Evolutionary conservation across 2,329 filamentous ascomycete species (phyloP).

Genomic region (Trichophyton equinum): DNA sequence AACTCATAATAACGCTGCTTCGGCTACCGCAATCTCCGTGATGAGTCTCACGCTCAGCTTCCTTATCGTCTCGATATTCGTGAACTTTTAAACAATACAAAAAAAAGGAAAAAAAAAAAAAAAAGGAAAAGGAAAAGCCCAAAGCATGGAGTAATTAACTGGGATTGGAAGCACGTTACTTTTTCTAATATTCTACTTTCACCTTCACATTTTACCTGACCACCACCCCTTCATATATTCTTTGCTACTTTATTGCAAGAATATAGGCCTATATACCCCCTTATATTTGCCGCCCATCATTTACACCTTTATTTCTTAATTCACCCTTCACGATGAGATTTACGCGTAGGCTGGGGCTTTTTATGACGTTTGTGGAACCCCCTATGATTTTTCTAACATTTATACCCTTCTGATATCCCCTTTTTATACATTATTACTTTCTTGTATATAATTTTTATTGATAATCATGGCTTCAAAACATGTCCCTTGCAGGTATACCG

Average conservation of each 20-base stretch:
- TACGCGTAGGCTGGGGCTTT: background rate
- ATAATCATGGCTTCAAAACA: background rate
- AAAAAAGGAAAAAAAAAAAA: background rate
- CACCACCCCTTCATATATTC: background rate
- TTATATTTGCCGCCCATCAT: background rate
- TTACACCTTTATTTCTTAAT: background rate
- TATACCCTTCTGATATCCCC: constrained; percentile 5
- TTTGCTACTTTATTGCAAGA: background rate
- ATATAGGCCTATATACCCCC: background rate
- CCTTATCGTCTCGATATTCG: constrained; percentile 12
- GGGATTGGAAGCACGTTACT: background rate
- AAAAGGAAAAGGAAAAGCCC: background rate
- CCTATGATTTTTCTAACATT: constrained; percentile 2
- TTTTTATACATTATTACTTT: background rate
- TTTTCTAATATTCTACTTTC: background rate
- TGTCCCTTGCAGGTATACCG: background rate
- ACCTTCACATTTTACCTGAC: background rate
- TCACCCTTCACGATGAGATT: constrained; percentile 1
- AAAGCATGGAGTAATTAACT: background rate
- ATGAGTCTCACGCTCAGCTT: constrained; percentile 15
- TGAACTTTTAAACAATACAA: constrained; percentile 9
- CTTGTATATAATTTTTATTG: background rate
- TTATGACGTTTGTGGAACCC: background rate
- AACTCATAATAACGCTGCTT: constrained; percentile 11
- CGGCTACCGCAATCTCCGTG: constrained; percentile 12